Evolutionary conservation across 352 stramenopile species (phyloP).

Genomic region (Thraustochytrium striatum): DNA sequence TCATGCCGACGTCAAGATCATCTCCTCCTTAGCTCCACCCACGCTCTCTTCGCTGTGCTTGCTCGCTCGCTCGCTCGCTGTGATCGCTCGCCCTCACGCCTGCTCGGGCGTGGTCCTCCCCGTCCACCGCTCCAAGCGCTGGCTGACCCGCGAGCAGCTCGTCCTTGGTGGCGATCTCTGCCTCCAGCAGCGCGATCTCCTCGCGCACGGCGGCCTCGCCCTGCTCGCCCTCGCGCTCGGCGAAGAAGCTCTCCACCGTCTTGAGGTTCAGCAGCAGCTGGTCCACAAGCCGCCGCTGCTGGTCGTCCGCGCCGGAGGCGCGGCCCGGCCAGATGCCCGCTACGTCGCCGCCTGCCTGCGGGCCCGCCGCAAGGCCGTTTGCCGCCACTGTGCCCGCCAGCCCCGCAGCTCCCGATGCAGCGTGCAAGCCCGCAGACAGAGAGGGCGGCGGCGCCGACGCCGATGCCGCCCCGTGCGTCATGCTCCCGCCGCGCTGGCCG

Average conservation of each 20-base stretch:
- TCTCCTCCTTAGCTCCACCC: background rate
- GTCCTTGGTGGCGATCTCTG: slow-evolving; percentile 29
- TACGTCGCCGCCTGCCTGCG: background rate
- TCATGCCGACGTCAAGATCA: background rate
- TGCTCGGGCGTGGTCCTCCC: background rate
- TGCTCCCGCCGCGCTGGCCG: too few species aligned
- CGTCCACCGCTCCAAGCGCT: slow-evolving; percentile 13
- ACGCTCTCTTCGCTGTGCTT: background rate
- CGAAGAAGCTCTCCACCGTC: slow-evolving; percentile 23
- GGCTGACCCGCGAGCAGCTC: background rate
- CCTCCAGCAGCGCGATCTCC: background rate
- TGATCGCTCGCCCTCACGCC: background rate
- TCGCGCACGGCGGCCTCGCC: slow-evolving; percentile 7
- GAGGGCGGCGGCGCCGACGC: too few species aligned
- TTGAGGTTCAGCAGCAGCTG: slow-evolving; percentile 12
- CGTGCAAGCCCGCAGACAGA: too few species aligned
- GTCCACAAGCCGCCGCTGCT: slow-evolving; percentile 16
- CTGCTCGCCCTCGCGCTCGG: background rate
- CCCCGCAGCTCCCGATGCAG: too few species aligned
- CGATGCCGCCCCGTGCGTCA: too few species aligned
- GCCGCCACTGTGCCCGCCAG: too few species aligned
- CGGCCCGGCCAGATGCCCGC: background rate
- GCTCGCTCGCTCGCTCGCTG: background rate
- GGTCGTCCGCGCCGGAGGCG: background rate
- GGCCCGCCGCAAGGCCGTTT: too few species aligned